Evolutionary conservation across 305 asterid species (phyloP).

Genomic region (Fraxinus nigra): DNA sequence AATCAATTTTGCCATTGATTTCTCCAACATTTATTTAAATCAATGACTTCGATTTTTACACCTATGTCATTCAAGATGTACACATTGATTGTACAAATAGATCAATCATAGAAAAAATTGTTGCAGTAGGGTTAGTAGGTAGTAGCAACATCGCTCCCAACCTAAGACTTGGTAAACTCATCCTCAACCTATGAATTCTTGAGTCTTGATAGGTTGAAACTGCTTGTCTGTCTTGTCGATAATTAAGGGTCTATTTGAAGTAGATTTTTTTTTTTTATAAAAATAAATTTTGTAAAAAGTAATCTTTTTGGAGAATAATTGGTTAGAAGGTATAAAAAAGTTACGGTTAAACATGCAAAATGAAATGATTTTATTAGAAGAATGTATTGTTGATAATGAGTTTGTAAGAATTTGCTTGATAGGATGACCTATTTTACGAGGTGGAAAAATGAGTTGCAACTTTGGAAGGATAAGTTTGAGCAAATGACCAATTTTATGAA

Average conservation of each 20-base stretch:
- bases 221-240: not conserved
- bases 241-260: not conserved
- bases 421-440: not conserved
- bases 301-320: not conserved
- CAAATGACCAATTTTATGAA: not conserved
- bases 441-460: not conserved
- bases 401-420: not conserved
- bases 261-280: not conserved
- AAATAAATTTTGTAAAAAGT: not conserved
- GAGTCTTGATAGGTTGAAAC: not conserved
- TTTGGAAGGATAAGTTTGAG: not conserved
- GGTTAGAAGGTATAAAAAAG: not conserved
- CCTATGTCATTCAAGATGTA: not conserved
- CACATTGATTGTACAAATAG: not conserved
- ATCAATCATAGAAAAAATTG: not conserved
- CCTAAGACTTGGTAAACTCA: not conserved
- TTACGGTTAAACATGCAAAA: not conserved
- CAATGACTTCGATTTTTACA: not conserved
- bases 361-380: not conserved
- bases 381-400: too few relatives aligned
- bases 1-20: not conserved
- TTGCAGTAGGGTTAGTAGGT: not conserved
- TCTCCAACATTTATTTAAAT: not conserved
- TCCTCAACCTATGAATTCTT: not conserved
- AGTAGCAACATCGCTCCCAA: not conserved